These are phyloP conservation scores for Leptomonas pyrrhocoris DNA, from an alignment of 208 protist genomes.

Conservation along the genomic window DNA sequence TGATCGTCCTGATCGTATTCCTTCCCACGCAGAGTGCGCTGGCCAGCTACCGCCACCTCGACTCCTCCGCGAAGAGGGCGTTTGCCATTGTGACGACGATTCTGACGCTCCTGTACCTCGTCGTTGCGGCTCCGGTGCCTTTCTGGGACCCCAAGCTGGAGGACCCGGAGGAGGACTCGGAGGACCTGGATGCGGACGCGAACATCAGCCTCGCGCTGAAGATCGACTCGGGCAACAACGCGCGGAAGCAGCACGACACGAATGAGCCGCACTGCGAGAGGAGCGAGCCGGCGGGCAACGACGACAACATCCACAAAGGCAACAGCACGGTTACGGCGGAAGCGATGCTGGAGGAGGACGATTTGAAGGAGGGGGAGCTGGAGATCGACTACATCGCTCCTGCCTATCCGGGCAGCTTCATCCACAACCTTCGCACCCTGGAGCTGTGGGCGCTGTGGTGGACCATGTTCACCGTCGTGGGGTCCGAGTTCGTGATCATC, in stretches of 20 bases:
- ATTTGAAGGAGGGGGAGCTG: neutral
- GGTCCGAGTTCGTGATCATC: slow-evolving; percentile 57
- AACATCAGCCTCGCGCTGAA: no score
- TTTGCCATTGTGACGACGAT: slow-evolving; percentile 50
- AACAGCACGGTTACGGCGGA: no score
- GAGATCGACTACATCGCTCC: slow-evolving; percentile 64
- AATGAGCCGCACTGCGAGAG: no score
- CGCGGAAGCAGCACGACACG: no score
- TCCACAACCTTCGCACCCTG: slow-evolving; percentile 40
- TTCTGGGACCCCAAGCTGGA: neutral
- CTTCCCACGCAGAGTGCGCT: slow-evolving; percentile 57
- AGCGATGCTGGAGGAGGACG: neutral
- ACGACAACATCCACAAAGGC: no score
- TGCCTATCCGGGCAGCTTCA: slow-evolving; percentile 59
- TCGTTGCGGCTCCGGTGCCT: slow-evolving; percentile 26
- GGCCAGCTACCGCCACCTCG: slow-evolving; percentile 36
- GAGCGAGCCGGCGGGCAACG: no score
- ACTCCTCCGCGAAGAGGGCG: neutral
- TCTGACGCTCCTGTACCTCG: slow-evolving; percentile 16
- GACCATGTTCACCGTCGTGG: slow-evolving; percentile 45
- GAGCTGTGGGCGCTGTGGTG: slow-evolving; percentile 61
- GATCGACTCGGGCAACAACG: neutral
- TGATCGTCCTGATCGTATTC: slow-evolving; percentile 61
- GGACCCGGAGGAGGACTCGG: neutral
- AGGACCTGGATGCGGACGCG: neutral